Conservation (phyloP, 2,329 filamentous ascomycete species). For the Apiospora sp. region DNA sequence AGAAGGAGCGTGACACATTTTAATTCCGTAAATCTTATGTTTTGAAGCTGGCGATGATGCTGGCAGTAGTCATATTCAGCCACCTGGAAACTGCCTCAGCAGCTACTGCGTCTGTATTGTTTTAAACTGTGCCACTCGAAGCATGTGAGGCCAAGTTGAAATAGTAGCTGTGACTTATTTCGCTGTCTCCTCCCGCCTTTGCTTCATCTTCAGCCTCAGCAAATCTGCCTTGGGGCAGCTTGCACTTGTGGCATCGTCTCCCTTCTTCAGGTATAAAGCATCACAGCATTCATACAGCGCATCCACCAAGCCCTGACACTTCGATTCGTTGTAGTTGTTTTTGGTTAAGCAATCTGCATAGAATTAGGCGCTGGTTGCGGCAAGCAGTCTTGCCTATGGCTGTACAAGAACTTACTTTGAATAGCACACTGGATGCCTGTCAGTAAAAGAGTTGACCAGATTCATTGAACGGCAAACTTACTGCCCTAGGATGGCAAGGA, state of each 20-base stretch:
- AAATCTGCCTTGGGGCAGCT: constrained; percentile 88
- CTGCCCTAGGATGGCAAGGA: constrained; percentile 85
- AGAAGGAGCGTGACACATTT: constrained; percentile 49
- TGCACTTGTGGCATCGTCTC: constrained; percentile 76
- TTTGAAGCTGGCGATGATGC: not conserved
- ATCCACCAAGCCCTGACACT: constrained; percentile 79
- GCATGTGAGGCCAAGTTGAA: not conserved
- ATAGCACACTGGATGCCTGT: constrained; percentile 76
- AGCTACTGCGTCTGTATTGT: not conserved
- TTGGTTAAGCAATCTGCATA: constrained; percentile 79
- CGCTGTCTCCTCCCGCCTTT: constrained; percentile 58
- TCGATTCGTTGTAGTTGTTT: constrained; percentile 86
- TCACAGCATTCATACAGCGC: constrained; percentile 94
- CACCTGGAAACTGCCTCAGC: not conserved
- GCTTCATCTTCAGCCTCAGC: constrained; percentile 85
- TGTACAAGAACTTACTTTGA: constrained; percentile 67
- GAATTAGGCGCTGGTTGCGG: not conserved
- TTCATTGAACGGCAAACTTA: constrained; percentile 51
- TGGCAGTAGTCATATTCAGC: not conserved
- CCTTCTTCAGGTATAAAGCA: constrained; percentile 81
- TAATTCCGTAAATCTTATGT: not conserved
- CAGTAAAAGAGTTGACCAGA: not conserved
- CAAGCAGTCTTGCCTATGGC: not conserved
- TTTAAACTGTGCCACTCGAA: not conserved
- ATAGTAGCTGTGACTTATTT: constrained; percentile 26